Evolutionary conservation across 371 early-diverging fungal genomes (phyloP).

Genomic region (Circinella umbellata): DNA sequence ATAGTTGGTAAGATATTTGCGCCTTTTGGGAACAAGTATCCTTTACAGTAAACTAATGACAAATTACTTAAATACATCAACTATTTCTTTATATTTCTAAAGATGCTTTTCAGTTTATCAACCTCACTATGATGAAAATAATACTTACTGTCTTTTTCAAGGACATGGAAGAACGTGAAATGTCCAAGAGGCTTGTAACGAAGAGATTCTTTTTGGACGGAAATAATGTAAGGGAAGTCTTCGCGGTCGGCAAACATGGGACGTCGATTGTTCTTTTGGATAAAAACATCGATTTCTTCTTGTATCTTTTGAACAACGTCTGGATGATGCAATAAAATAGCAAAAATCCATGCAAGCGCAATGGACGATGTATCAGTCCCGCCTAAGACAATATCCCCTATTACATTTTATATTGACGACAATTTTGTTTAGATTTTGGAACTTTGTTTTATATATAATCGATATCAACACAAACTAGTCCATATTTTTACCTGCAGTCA

Average conservation of each 20-base stretch:
- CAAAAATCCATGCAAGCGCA: slow-evolving; percentile 20
- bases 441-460: neutral
- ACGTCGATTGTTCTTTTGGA: slow-evolving; percentile 10
- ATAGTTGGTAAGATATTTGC: slow-evolving; percentile 6
- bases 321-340: slow-evolving; percentile 23
- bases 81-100: too few relatives aligned
- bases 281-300: slow-evolving; percentile 20
- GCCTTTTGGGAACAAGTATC: slow-evolving; percentile 18
- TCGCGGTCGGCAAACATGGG: slow-evolving; percentile 27
- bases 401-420: neutral
- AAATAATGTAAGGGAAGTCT: slow-evolving; percentile 20
- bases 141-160: slow-evolving; percentile 1
- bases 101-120: too few relatives aligned
- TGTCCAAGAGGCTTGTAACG: slow-evolving; percentile 19
- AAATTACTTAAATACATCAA: neutral
- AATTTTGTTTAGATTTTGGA: neutral
- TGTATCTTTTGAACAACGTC: slow-evolving; percentile 21
- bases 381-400: neutral
- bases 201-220: slow-evolving; percentile 32
- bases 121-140: too few relatives aligned
- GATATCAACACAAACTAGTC: too few relatives aligned
- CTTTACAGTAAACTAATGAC: slow-evolving; percentile 12
- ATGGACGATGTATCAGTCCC: slow-evolving; percentile 24
- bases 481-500: slow-evolving; percentile 7
- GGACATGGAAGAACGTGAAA: slow-evolving; percentile 23